Base-by-base conservation (phyloP, 106 monocot genomes). In the Posidonia australis region DNA sequence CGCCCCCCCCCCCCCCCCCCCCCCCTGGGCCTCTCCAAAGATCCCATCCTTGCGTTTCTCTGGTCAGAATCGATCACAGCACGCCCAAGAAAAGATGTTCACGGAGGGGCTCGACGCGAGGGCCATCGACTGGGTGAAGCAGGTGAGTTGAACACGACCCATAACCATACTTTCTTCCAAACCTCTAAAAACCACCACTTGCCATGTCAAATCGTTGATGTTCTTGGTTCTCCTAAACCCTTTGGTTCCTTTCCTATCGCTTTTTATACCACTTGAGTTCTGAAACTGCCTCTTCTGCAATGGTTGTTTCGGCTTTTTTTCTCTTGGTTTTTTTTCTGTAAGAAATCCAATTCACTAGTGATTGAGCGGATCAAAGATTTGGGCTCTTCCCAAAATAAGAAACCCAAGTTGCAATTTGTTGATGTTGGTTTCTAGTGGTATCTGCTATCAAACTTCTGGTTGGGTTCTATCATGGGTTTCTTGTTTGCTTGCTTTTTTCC, bases 31-130 rank as follows among this genome's bases (percentile, higher is more conserved):
- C n/a, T n/a, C 48, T 9, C 48, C 48, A 11, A 16, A 49, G 13
- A n/a, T 17, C 13, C 3, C 48, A n/a, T n/a, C n/a, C 48, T 49
- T 16, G 17, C n/a, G 13, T n/a, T 49, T n/a, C 13, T 49, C 48
- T 49, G 48, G 17, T 18, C 70, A n/a, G n/a, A n/a, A n/a, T n/a
- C n/a, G n/a, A n/a, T n/a, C n/a, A n/a, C n/a, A n/a, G n/a, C n/a
- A 2, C 59, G 47, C 5, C 20, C 41, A 23, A 9, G 17, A 4
- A 57, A 72, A 30, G 66, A 86, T 96, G 80, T 90, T 96, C 68
- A 96, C 90, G 0, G 94, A 96, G 22, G 94, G 94, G 20, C 66
- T 96, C 29, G 94, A 96, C 60, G 89, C 90, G 79, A 84, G 36
- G 9, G 94, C 94, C 43, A 77, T 96, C 76, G 72, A 66, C 66